Conservation (phyloP, 805 yeast genomes). For the Suhomyces pyralidae region DNA sequence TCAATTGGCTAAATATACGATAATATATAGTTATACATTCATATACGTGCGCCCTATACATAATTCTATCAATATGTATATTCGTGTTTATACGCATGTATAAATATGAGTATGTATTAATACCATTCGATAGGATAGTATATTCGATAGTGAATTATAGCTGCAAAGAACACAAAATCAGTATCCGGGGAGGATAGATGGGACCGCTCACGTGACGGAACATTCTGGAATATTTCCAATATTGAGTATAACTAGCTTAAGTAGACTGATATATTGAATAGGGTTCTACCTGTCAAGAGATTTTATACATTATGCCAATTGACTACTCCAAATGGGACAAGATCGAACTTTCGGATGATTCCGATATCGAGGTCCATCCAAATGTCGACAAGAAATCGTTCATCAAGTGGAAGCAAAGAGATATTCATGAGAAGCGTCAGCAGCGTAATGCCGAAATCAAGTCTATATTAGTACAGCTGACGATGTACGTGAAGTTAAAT, state of each 20-base stretch:
- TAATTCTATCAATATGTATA: too few species aligned
- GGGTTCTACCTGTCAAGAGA: too few species aligned
- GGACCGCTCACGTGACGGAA: neutral
- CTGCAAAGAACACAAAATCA: neutral
- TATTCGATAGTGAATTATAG: neutral
- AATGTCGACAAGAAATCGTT: slow-evolving; percentile 93
- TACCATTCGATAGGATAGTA: too few species aligned
- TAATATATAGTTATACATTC: too few species aligned
- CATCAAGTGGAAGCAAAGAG: slow-evolving; percentile 94
- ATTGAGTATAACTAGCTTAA: neutral
- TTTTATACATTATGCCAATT: slow-evolving; percentile 54
- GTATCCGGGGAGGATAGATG: too few species aligned
- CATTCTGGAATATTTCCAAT: neutral
- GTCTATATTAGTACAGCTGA: slow-evolving; percentile 69
- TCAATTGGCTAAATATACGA: too few species aligned
- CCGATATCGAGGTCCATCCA: slow-evolving; percentile 96
- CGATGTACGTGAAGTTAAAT: slow-evolving; percentile 76
- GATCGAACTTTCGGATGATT: slow-evolving; percentile 92
- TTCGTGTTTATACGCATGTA: too few species aligned
- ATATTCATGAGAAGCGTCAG: slow-evolving; percentile 88
- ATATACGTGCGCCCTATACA: too few species aligned
- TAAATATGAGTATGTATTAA: too few species aligned
- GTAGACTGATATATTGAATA: too few species aligned
- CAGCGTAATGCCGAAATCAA: slow-evolving; percentile 77
- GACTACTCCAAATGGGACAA: slow-evolving; percentile 99